Evolutionary conservation across 192 early-diverging fungal species (phyloP).

Genomic region (Gigaspora rosea): DNA sequence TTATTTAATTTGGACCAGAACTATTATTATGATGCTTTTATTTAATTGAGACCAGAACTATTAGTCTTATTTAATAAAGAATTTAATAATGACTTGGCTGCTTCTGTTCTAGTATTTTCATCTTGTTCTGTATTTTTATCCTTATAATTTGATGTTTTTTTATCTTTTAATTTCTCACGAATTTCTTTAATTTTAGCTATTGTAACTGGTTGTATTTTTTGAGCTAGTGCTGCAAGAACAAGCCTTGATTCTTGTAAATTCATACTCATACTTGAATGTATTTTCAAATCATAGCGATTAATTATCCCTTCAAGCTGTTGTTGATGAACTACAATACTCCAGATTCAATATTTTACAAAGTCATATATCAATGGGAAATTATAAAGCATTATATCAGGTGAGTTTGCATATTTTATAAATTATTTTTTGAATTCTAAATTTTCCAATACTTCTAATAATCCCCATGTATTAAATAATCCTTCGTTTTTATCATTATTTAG

Average conservation of each 20-base stretch:
- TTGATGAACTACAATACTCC: constrained; percentile 16
- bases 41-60: too few relatives aligned
- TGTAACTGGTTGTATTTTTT: too few relatives aligned
- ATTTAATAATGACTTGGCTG: too few relatives aligned
- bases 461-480: not conserved
- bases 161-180: too few relatives aligned
- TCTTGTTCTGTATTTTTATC: too few relatives aligned
- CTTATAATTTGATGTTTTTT: too few relatives aligned
- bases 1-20: too few relatives aligned
- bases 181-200: too few relatives aligned
- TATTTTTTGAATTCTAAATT: not conserved
- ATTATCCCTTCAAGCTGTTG: constrained; percentile 19
- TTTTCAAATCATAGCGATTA: constrained; percentile 17
- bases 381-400: not conserved
- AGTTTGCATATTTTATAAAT: constrained; percentile 1
- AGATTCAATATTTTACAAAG: constrained; percentile 9
- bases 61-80: too few relatives aligned
- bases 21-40: too few relatives aligned
- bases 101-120: too few relatives aligned
- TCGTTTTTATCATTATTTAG: too few relatives aligned
- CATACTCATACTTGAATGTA: not conserved
- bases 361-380: constrained; percentile 6
- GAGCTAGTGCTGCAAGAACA: not conserved
- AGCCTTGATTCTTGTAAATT: constrained; percentile 11
- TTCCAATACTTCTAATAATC: constrained; percentile 11